Evolutionary conservation across 2,329 filamentous ascomycete genomes (phyloP).

Genomic region (Botrytis squamosa): DNA sequence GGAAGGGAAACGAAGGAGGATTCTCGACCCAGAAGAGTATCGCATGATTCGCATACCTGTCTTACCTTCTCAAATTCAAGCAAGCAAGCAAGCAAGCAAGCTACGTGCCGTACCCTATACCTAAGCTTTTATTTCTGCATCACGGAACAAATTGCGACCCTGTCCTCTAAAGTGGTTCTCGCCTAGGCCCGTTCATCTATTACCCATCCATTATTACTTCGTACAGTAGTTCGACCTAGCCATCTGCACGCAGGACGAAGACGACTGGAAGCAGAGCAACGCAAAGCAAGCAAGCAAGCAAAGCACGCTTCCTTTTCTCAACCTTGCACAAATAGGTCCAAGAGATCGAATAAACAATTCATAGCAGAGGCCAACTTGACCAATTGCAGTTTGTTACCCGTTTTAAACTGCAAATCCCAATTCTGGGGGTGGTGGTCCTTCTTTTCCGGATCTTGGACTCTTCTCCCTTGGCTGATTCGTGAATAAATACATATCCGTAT

Average conservation of each 20-base stretch:
- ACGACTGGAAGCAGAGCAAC: neutral
- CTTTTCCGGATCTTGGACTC: neutral
- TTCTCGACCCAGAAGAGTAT: neutral
- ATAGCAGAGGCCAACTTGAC: neutral
- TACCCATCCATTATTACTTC: neutral
- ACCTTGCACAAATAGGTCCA: neutral
- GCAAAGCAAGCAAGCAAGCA: neutral
- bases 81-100: neutral
- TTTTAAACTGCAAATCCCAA: constrained; percentile 12
- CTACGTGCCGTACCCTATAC: neutral
- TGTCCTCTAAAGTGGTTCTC: constrained; percentile 2
- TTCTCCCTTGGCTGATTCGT: neutral
- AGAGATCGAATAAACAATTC: neutral
- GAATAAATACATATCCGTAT: neutral
- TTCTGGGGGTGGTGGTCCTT: constrained; percentile 4
- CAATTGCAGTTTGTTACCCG: neutral
- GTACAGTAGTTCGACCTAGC: neutral
- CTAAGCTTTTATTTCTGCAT: constrained; percentile 14
- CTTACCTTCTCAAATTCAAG: neutral
- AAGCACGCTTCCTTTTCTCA: neutral
- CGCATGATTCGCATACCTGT: neutral
- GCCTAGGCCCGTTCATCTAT: constrained; percentile 1
- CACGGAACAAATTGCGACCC: constrained; percentile 21
- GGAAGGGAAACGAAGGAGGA: neutral
- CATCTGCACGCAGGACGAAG: constrained; percentile 10